phyloP scores from a whole-genome alignment of 148 eudicot species.

The Rhododendron mucronatum region DNA sequence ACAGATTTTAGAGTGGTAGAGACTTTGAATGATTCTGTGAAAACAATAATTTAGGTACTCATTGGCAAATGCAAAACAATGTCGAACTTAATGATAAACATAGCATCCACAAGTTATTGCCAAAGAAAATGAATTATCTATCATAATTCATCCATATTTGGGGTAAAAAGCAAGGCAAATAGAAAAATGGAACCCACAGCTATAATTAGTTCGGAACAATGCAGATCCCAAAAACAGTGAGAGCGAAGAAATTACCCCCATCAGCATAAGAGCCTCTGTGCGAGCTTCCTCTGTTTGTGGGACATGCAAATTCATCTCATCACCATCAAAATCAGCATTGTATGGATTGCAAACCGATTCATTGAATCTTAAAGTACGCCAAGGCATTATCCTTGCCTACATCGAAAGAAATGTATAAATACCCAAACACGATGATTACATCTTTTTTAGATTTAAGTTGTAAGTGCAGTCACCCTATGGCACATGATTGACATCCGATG shows the following conservation, averaged over 20 bases:
- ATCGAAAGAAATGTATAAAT: constrained; percentile 9
- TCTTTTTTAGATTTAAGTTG: not conserved
- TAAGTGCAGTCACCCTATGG: constrained; percentile 61
- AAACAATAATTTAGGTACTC: not conserved
- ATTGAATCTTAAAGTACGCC: constrained; percentile 97
- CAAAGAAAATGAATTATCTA: not conserved
- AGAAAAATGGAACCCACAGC: not conserved
- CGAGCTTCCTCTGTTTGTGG: constrained; percentile 99
- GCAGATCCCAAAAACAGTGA: not conserved
- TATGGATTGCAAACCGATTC: constrained; percentile 99
- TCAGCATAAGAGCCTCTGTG: constrained; percentile 79
- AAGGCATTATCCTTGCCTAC: constrained; percentile 97
- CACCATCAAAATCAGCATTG: constrained; percentile 99
- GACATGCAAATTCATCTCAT: constrained; percentile 99
- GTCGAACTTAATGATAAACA: not conserved
- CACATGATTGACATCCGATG: constrained; percentile 99
- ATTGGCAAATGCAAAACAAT: not conserved
- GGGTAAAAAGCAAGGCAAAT: not conserved
- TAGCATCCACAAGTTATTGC: not conserved
- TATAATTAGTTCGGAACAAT: not conserved
- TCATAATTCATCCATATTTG: not conserved
- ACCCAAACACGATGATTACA: not conserved
- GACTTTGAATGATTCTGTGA: not conserved
- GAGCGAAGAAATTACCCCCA: constrained; percentile 67
- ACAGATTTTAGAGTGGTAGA: not conserved